A percentile compares a stretch with the other conserved stretches of the same genome.
Evolutionary conservation across 805 yeast genomes (phyloP).

Genomic region (Wickerhamomyces pijperi): DNA sequence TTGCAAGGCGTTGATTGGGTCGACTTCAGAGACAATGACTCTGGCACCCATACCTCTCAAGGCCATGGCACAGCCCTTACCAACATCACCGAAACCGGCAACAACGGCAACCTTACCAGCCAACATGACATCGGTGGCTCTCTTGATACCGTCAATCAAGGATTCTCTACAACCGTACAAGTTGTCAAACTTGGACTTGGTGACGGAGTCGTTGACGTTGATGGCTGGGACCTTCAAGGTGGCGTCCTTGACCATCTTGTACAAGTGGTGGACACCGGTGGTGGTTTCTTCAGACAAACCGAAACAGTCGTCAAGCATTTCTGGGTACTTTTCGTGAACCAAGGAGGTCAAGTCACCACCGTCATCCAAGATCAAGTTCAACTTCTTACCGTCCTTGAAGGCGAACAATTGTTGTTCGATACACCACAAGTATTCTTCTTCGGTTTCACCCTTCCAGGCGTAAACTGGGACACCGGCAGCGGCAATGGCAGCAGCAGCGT

Average conservation of each 20-base stretch:
- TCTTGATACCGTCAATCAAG: constrained; percentile 95
- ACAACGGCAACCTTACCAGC: constrained; percentile 99
- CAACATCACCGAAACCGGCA: constrained; percentile 99
- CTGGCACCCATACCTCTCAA: constrained; percentile 98
- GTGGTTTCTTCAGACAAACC: constrained; percentile 99
- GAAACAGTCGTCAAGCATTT: constrained; percentile 87
- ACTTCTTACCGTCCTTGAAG: constrained; percentile 90
- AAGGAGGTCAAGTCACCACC: constrained; percentile 98
- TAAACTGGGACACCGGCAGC: constrained; percentile 98
- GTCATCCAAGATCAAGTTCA: constrained; percentile 95
- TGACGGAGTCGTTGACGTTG: constrained; percentile 97
- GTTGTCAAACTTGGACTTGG: constrained; percentile 99
- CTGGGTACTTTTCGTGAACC: constrained; percentile 97
- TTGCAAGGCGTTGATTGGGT: constrained; percentile 98
- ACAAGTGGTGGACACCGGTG: constrained; percentile 98
- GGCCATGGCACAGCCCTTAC: constrained; percentile 99
- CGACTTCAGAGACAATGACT: constrained; percentile 93
- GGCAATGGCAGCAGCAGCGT: constrained; percentile 99
- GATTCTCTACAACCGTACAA: constrained; percentile 99
- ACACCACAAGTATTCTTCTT: constrained; percentile 99
- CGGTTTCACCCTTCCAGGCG: constrained; percentile 99
- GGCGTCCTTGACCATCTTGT: constrained; percentile 87
- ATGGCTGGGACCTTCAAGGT: constrained; percentile 96
- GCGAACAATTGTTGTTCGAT: constrained; percentile 97
- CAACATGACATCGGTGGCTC: constrained; percentile 99